A percentile compares a stretch with the other conserved stretches of the same genome.
phyloP scores from a whole-genome alignment of 805 yeast genomes.

The Yamadazyma laniorum region DNA sequence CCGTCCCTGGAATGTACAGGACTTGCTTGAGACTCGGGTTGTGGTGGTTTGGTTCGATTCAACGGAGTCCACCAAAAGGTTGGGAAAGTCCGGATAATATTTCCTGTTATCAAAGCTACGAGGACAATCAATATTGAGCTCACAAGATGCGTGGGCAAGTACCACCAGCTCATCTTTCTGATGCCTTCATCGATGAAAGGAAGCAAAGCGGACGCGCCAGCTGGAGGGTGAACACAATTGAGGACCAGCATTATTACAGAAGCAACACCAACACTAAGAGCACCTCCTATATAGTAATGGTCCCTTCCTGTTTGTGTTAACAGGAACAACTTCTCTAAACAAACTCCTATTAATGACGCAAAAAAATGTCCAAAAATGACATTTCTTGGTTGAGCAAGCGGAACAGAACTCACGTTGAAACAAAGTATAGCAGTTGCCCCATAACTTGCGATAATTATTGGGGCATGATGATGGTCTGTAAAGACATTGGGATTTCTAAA shows the following conservation, averaged over 20 bases:
- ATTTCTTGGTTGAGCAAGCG: constrained; percentile 66
- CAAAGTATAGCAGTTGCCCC: constrained; percentile 64
- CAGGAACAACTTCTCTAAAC: constrained; percentile 53
- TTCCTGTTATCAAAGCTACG: constrained; percentile 54
- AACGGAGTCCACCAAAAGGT: constrained; percentile 56
- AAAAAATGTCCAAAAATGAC: constrained; percentile 55
- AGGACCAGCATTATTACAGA: constrained; percentile 52
- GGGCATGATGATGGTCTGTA: constrained; percentile 41
- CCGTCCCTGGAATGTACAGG: constrained; percentile 17
- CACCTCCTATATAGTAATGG: constrained; percentile 57
- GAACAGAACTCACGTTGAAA: constrained; percentile 54
- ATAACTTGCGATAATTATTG: constrained; percentile 51
- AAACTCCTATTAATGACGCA: constrained; percentile 52
- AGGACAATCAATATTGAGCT: constrained; percentile 46
- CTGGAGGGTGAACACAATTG: constrained; percentile 68
- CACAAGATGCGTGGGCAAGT: constrained; percentile 53
- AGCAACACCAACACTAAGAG: constrained; percentile 53
- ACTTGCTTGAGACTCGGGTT: neutral
- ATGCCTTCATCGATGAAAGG: constrained; percentile 50
- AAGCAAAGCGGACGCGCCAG: constrained; percentile 66
- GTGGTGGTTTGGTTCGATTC: constrained; percentile 9
- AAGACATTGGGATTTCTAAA: constrained; percentile 42
- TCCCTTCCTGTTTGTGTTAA: constrained; percentile 41
- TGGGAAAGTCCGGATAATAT: constrained; percentile 54
- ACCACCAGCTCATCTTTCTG: constrained; percentile 62